Evolutionary conservation across 805 yeast species (phyloP).

Genomic region (Henningerozyma blattae): DNA sequence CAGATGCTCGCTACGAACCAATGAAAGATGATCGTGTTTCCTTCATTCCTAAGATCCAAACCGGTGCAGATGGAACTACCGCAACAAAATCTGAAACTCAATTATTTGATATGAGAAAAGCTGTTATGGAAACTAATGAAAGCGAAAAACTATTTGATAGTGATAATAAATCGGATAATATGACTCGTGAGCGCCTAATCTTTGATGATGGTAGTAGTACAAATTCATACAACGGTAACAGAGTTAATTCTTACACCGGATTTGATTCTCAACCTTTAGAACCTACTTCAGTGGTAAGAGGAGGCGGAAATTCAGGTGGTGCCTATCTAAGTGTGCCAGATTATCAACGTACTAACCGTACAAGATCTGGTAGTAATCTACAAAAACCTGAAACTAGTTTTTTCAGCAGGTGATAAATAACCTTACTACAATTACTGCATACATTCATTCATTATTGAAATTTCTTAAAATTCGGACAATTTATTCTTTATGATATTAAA

Average conservation of each 20-base stretch:
- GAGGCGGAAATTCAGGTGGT: constrained; percentile 3
- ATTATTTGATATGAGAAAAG: constrained; percentile 24
- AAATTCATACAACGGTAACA: neutral
- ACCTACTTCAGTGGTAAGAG: constrained; percentile 21
- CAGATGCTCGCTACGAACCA: constrained; percentile 91
- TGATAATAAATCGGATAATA: constrained; percentile 12
- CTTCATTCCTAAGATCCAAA: constrained; percentile 64
- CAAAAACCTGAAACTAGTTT: constrained; percentile 24
- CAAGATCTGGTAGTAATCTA: constrained; percentile 6
- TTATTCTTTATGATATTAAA: too few relatives aligned
- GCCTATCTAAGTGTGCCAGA: constrained; percentile 3
- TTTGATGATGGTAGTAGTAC: constrained; percentile 11
- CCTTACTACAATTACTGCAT: too few relatives aligned
- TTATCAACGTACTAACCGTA: constrained; percentile 4
- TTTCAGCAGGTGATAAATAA: constrained; percentile 8
- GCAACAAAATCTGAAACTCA: constrained; percentile 19
- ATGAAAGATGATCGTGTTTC: constrained; percentile 94
- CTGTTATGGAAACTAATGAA: constrained; percentile 26
- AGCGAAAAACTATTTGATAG: constrained; percentile 17
- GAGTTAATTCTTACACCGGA: neutral
- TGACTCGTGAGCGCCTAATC: neutral
- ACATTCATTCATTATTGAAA: too few relatives aligned
- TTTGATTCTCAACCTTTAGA: constrained; percentile 15
- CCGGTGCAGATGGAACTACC: constrained; percentile 17
- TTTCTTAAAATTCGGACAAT: too few relatives aligned